Percentiles rank a stretch among this genome's conserved stretches.
These are phyloP conservation scores for Fraxinus paxiana DNA, from an alignment of 305 asterid species.

Conservation along the genomic window DNA sequence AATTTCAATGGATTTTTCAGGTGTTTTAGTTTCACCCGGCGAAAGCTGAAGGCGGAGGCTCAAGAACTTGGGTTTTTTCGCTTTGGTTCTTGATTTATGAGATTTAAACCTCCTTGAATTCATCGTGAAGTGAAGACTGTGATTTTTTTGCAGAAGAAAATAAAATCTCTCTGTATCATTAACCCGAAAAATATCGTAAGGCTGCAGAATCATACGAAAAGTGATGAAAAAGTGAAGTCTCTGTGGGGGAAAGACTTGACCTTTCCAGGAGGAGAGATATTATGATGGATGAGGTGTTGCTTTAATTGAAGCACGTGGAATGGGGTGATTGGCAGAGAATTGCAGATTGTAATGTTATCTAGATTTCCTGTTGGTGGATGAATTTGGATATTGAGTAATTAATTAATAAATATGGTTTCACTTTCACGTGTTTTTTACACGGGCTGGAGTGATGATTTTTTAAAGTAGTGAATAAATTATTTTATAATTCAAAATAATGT, in stretches of 20 bases:
- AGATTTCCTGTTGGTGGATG: slow-evolving; percentile 39
- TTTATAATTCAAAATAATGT: neutral
- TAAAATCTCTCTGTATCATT: neutral
- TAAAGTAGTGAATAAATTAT: neutral
- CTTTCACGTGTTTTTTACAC: neutral
- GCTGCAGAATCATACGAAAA: neutral
- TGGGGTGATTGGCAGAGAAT: slow-evolving; percentile 21
- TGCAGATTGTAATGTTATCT: slow-evolving; percentile 32
- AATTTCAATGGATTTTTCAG: slow-evolving; percentile 7
- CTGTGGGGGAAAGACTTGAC: slow-evolving; percentile 19
- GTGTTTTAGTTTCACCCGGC: slow-evolving; percentile 18
- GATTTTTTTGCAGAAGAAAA: neutral
- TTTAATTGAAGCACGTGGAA: slow-evolving; percentile 40
- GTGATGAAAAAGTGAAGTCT: slow-evolving; percentile 25
- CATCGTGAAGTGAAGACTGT: slow-evolving; percentile 20
- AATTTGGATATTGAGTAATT: neutral
- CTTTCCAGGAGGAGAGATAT: neutral
- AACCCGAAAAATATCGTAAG: neutral
- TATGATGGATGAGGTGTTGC: neutral
- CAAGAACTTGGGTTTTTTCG: slow-evolving; percentile 62
- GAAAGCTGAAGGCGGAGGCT: slow-evolving; percentile 64
- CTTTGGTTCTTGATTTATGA: slow-evolving; percentile 29
- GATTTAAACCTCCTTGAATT: slow-evolving; percentile 30
- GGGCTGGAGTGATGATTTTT: neutral
- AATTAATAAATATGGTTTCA: neutral